A percentile compares a stretch with the other conserved stretches of the same genome.
These are phyloP conservation scores for Penicillium samsonianum DNA, from an alignment of 495 filamentous ascomycete species.

Conservation along the genomic window DNA sequence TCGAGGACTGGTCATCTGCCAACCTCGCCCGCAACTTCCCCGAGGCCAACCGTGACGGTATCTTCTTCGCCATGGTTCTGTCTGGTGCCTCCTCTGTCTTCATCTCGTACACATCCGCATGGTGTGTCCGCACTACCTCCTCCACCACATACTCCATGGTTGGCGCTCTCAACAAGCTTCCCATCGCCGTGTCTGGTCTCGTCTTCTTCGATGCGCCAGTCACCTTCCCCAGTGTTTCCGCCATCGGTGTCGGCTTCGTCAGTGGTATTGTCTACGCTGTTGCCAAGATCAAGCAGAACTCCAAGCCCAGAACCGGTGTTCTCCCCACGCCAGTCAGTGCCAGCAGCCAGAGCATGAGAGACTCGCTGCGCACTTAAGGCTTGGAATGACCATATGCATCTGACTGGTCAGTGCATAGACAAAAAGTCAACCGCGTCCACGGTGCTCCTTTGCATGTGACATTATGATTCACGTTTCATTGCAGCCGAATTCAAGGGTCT, in stretches of 20 bases:
- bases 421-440: conserved; percentile 8
- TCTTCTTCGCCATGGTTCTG: conserved; percentile 87
- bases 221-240: conserved; percentile 88
- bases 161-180: conserved; percentile 95
- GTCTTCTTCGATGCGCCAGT: conserved; percentile 94
- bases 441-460: conserved; percentile 31
- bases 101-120: conserved; percentile 97
- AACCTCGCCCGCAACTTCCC: conserved; percentile 93
- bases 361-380: conserved; percentile 64
- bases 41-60: conserved; percentile 65
- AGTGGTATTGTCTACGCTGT: conserved; percentile 91
- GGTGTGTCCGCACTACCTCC: conserved; percentile 96
- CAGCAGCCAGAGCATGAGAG: conserved; percentile 87
- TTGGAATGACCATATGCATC: conserved; percentile 4
- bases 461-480: conserved; percentile 42
- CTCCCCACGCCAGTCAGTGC: conserved; percentile 84
- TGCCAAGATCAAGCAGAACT: conserved; percentile 82
- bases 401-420: conserved; percentile 18
- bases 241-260: conserved; percentile 86
- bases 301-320: conserved; percentile 58
- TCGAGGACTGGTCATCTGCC: conserved; percentile 86
- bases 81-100: conserved; percentile 93
- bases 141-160: conserved; percentile 99
- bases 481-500: conserved; percentile 23
- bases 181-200: conserved; percentile 85